Base-by-base conservation (phyloP, 345 rosid genomes). In the Gossypium herbaceum region DNA sequence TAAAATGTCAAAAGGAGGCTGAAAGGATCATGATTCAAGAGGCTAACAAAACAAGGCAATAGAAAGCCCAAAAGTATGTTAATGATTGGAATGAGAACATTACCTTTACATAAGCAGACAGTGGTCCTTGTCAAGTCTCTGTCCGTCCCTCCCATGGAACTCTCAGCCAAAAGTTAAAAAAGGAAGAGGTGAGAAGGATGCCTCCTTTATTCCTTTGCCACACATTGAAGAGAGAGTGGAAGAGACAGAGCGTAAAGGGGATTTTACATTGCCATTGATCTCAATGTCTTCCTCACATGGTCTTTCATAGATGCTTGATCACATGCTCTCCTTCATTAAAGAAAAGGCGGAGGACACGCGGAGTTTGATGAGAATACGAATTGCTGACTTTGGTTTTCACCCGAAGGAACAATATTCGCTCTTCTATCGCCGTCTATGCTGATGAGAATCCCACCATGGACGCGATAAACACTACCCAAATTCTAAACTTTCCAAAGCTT, bases 331-430 rank as follows among this genome's bases (percentile, higher is more conserved):
- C 79, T 77, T 57, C 77, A 43, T 60, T 24, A 63, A 75, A 84
- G 71, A 72, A 76, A 64, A 75, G 77, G 79, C 39, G 22, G 68
- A 63, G 39, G 45, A 58, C 48, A 56, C 54, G 50, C 52, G 58
- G 68, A 56, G 75, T 58, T 45, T 70, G 78, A 81, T 41, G 76
- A 75, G 82, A 74, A 81, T 76, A 71, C 50, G 63, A 71, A 73
- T 44, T 50, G 62, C 50, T 75, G 78, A 71, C 50, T 61, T 69
- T 61, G 16, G n/a, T 72, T 80, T 67, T 73, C 57, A 74, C 51
- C 34, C 50, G 71, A 82, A 78, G 71, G 58, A 74, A 57, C 44
- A 41, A 27, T 62, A 78, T 84, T 78, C 85, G 74, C 67, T 76
- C 57, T 78, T 63, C 79, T 51, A 74, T 78, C 82, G 72, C 50